Evolutionary conservation across 2,329 filamentous ascomycete species (phyloP).

Genomic region (Achaetomium macrosporum): DNA sequence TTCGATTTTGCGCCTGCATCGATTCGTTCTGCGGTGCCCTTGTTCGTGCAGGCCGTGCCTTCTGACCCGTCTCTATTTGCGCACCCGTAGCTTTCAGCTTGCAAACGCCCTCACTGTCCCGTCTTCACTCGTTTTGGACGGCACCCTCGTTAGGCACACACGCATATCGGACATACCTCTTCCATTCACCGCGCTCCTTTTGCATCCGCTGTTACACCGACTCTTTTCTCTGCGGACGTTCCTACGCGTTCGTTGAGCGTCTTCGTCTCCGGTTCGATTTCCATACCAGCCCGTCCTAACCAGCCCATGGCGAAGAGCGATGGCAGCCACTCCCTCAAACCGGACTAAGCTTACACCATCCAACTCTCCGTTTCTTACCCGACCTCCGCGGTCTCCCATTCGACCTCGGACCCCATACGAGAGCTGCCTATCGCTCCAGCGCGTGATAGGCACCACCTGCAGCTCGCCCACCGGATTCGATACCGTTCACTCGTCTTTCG

Average conservation of each 20-base stretch:
- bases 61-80: constrained; percentile 9
- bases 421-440: constrained; percentile 64
- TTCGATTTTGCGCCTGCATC: not conserved
- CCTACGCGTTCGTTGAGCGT: constrained; percentile 8
- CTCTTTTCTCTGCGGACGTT: constrained; percentile 12
- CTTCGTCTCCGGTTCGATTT: constrained; percentile 5
- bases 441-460: constrained; percentile 88
- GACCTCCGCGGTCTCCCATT: constrained; percentile 57
- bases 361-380: constrained; percentile 63
- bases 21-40: not conserved
- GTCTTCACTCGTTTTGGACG: constrained; percentile 16
- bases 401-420: constrained; percentile 48
- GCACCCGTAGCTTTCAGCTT: constrained; percentile 18
- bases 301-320: constrained; percentile 49
- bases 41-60: not conserved
- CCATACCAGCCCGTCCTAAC: constrained; percentile 7
- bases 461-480: constrained; percentile 81
- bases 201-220: constrained; percentile 5
- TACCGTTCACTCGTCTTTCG: constrained; percentile 70
- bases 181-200: constrained; percentile 6
- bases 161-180: constrained; percentile 1
- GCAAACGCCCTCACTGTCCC: constrained; percentile 5
- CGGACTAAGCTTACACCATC: constrained; percentile 68
- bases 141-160: constrained; percentile 5
- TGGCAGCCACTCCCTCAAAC: constrained; percentile 54